Conservation (phyloP, 768 basidiomycete genomes). For the Lactarius sanguifluus region DNA sequence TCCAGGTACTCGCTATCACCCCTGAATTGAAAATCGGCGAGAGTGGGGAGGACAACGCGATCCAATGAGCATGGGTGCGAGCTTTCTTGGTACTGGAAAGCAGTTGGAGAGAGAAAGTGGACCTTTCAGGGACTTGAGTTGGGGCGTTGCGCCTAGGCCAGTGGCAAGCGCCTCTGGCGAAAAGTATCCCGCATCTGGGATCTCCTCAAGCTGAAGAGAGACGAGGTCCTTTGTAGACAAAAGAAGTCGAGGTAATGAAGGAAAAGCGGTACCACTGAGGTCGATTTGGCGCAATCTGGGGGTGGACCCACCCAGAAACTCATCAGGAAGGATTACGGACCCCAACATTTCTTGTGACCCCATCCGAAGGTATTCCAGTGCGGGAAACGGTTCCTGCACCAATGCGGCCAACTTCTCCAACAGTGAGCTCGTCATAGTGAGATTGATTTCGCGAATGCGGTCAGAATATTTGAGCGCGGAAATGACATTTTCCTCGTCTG, state of each 20-base stretch:
- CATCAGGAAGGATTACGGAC: slow-evolving; percentile 12
- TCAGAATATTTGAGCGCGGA: slow-evolving; percentile 8
- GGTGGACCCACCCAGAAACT: slow-evolving; percentile 11
- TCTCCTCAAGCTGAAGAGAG: slow-evolving; percentile 15
- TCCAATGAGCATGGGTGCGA: not conserved
- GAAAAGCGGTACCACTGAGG: slow-evolving; percentile 16
- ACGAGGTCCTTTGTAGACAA: slow-evolving; percentile 13
- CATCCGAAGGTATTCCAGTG: slow-evolving; percentile 9
- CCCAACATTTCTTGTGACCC: slow-evolving; percentile 10
- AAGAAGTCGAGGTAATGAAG: slow-evolving; percentile 16
- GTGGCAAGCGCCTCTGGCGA: slow-evolving; percentile 15
- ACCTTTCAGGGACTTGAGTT: slow-evolving; percentile 11
- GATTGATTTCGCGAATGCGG: slow-evolving; percentile 25
- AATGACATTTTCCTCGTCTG: slow-evolving; percentile 20
- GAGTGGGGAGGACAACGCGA: not conserved
- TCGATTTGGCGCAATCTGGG: slow-evolving; percentile 13
- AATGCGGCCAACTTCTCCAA: slow-evolving; percentile 7
- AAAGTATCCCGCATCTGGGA: slow-evolving; percentile 18
- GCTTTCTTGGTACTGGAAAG: not conserved
- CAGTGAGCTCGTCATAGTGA: slow-evolving; percentile 15
- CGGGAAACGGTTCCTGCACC: slow-evolving; percentile 10
- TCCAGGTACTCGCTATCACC: slow-evolving; percentile 20
- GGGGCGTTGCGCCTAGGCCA: slow-evolving; percentile 9
- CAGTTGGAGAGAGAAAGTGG: not conserved
- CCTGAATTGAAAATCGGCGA: slow-evolving; percentile 17